These are phyloP conservation scores for Fusarium stilboides DNA, from an alignment of 2,329 filamentous ascomycete species.

Conservation along the genomic window DNA sequence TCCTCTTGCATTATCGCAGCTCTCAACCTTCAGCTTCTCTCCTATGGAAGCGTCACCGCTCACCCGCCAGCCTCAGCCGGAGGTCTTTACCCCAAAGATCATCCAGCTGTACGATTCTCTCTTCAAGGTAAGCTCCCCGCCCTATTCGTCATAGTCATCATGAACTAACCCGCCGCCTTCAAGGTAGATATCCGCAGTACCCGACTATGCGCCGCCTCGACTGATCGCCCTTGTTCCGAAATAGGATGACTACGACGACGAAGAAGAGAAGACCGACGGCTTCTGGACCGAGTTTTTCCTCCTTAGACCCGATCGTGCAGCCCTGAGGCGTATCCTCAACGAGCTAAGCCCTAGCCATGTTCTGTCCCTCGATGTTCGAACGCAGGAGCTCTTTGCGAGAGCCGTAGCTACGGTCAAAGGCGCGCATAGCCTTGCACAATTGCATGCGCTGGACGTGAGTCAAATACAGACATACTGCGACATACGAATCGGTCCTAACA, in stretches of 20 bases:
- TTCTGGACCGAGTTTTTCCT: constrained; percentile 99
- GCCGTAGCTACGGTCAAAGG: constrained; percentile 79
- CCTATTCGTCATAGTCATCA: constrained; percentile 36
- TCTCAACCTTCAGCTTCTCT: constrained; percentile 30
- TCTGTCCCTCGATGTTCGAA: constrained; percentile 82
- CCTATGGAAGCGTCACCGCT: constrained; percentile 91
- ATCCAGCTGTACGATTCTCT: constrained; percentile 89
- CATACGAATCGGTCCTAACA: constrained; percentile 49
- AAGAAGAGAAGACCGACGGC: constrained; percentile 82
- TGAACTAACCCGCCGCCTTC: constrained; percentile 35
- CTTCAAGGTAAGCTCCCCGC: constrained; percentile 72
- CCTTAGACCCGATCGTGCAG: constrained; percentile 81
- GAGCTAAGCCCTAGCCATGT: constrained; percentile 81
- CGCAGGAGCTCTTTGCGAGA: constrained; percentile 82
- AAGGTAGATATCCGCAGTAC: constrained; percentile 49
- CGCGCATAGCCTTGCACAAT: constrained; percentile 72
- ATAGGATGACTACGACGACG: constrained; percentile 75
- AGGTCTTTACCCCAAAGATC: constrained; percentile 94
- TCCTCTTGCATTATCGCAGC: constrained; percentile 29
- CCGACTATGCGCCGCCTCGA: constrained; percentile 44
- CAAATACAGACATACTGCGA: constrained; percentile 50
- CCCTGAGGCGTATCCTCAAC: constrained; percentile 78
- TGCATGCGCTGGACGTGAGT: constrained; percentile 88
- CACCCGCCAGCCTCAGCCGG: constrained; percentile 90
- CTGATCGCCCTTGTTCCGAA: constrained; percentile 48